These are phyloP conservation scores for Paxillus ammoniavirescens DNA, from an alignment of 768 basidiomycete genomes.

Conservation along the genomic window DNA sequence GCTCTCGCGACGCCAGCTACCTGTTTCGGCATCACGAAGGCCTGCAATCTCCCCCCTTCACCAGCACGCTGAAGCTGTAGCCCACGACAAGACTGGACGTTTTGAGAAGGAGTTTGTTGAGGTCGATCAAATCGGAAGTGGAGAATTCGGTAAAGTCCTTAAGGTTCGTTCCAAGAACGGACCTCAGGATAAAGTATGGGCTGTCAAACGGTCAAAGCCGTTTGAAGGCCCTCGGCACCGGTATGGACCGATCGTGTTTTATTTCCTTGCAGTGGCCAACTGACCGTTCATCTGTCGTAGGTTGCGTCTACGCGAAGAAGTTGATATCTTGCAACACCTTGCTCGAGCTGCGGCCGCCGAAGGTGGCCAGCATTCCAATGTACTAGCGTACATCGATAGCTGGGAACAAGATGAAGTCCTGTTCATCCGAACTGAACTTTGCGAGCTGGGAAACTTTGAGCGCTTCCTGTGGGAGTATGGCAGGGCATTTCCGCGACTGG, in stretches of 20 bases:
- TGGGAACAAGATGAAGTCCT: conserved; percentile 92
- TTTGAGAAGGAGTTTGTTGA: conserved; percentile 83
- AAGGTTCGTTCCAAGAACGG: conserved; percentile 71
- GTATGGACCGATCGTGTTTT: conserved; percentile 42
- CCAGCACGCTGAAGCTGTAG: conserved; percentile 28
- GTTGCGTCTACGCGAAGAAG: conserved; percentile 89
- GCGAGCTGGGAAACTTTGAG: conserved; percentile 88
- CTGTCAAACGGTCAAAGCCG: conserved; percentile 91
- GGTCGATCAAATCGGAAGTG: conserved; percentile 80
- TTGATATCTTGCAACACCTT: conserved; percentile 85
- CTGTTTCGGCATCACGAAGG: conserved; percentile 22
- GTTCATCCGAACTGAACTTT: conserved; percentile 93
- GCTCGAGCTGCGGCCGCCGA: conserved; percentile 31
- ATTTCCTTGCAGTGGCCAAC: conserved; percentile 9
- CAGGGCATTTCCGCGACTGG: conserved; percentile 74
- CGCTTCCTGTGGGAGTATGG: conserved; percentile 93
- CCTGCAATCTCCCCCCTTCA: conserved; percentile 22
- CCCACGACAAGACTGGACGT: conserved; percentile 55
- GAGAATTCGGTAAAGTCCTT: conserved; percentile 92
- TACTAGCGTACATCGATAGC: conserved; percentile 86
- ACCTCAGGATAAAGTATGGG: conserved; percentile 57
- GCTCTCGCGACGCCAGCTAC: conserved; percentile 34
- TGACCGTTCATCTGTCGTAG: conserved; percentile 37
- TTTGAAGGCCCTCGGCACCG: conserved; percentile 91
- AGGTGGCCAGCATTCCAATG: conserved; percentile 62